Conservation (phyloP, 2,329 filamentous ascomycete genomes). For the Seiridium unicorne region DNA sequence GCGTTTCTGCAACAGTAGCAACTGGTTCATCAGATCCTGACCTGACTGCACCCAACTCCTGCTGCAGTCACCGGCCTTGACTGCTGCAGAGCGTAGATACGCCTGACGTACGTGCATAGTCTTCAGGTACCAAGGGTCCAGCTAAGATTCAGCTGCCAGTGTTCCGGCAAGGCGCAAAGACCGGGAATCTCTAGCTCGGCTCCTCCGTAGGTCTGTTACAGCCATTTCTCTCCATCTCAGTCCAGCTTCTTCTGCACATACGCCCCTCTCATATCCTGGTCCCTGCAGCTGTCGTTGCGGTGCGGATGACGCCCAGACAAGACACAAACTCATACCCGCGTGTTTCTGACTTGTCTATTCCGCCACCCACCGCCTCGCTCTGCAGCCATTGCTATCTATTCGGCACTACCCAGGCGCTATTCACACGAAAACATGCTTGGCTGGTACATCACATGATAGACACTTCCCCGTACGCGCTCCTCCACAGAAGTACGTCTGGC, state of each 20-base stretch:
- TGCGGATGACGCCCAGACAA: constrained; percentile 1
- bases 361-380: constrained; percentile 6
- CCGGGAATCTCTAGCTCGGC: neutral
- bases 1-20: neutral
- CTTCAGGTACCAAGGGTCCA: no score
- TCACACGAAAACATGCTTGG: neutral
- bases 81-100: neutral
- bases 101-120: neutral
- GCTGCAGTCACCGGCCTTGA: neutral
- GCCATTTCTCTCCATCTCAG: neutral
- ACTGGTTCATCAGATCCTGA: neutral
- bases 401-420: neutral
- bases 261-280: neutral
- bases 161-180: neutral
- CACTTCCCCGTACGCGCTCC: neutral
- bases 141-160: no score
- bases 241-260: neutral
- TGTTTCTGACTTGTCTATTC: constrained; percentile 10
- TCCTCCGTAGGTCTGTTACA: neutral
- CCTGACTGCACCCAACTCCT: neutral
- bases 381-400: neutral
- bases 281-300: neutral
- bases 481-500: neutral
- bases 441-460: neutral
- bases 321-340: constrained; percentile 2